Evolutionary conservation across 352 stramenopile species (phyloP).

Genomic region (Phytophthora cactorum): DNA sequence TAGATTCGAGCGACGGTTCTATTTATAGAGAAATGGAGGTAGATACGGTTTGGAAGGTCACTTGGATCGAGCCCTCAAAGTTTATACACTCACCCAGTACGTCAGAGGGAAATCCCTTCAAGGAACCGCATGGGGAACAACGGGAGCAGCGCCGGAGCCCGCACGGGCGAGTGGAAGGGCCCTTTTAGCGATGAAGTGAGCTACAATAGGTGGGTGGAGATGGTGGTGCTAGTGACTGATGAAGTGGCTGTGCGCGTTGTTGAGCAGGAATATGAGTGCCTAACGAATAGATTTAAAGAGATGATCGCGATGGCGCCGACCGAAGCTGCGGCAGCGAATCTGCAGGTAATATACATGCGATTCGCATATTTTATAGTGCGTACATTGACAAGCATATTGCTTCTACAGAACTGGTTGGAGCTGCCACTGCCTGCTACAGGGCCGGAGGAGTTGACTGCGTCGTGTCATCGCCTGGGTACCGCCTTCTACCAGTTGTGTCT

Average conservation of each 20-base stretch:
- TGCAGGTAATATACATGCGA: slow-evolving; percentile 44
- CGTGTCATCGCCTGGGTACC: slow-evolving; percentile 37
- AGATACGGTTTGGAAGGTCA: slow-evolving; percentile 1
- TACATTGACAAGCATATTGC: slow-evolving; percentile 3
- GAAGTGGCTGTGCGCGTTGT: background rate
- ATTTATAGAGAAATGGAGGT: slow-evolving; percentile 3
- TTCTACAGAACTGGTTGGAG: slow-evolving; percentile 50
- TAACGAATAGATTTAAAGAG: slow-evolving; percentile 56
- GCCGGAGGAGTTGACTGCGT: slow-evolving; percentile 33
- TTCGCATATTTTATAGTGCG: background rate
- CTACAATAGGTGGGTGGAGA: background rate
- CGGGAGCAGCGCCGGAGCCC: slow-evolving; percentile 16
- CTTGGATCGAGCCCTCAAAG: slow-evolving; percentile 3
- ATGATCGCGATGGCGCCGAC: slow-evolving; percentile 30
- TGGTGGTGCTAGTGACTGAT: background rate
- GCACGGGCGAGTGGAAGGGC: slow-evolving; percentile 65
- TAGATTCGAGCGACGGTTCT: slow-evolving; percentile 2
- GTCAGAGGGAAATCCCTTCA: background rate
- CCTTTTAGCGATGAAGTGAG: slow-evolving; percentile 80
- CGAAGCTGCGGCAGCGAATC: slow-evolving; percentile 32
- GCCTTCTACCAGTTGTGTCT: slow-evolving; percentile 68
- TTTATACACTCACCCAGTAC: slow-evolving; percentile 14
- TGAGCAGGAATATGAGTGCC: slow-evolving; percentile 69
- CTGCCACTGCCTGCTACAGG: slow-evolving; percentile 38
- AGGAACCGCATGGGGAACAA: slow-evolving; percentile 49